Base-by-base conservation (phyloP, 306 rosid genomes). In the Senna tora region DNA sequence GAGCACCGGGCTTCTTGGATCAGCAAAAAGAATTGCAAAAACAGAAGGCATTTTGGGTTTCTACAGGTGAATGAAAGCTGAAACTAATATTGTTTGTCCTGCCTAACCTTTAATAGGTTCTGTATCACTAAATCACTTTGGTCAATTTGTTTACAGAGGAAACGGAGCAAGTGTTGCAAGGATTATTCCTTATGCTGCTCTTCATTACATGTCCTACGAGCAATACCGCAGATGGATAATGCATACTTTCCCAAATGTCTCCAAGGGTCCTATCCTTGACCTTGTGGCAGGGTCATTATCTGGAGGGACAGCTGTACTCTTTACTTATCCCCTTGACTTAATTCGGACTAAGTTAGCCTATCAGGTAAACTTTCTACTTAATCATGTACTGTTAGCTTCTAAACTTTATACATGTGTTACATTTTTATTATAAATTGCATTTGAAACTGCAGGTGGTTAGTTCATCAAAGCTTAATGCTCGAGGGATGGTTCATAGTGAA, bases 151-250 rank as follows among this genome's bases (percentile, higher is more conserved):
- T 75, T 71, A 9, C 87, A 94, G 96, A 79, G 99, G 99, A 64
- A 91, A 94, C 66, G 99, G 99, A 74, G 99, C 97, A 65, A 89
- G 99, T 84, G 86, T 94, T 52, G 97, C 99, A 13, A 90, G 99
- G 84, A 91, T 94, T 80, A 88, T 94, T 74, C 99, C 97, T 25
- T 91, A 94, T 77, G 97, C 97, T 4, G 97, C 96, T 15, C 83
- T 94, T 79, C 99, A 94, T 74, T 94, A 75, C 19, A 94, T 91
- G 99, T 76, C 92, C 21, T 91, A 94, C 2, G 96, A 91, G 79
- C 95, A 94, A 75, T 94, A 94, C 83, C 87, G 99, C 42, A 78
- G 97, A 82, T 79, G 92, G 92, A 94, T 94, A 47, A 73, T 87
- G 76, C 90, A 67, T 20, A 54, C 94, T 77, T 89, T 87, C 65